Evolutionary conservation across 1,284 basidiomycete genomes (phyloP), one percentile per base, ranked within the genome.

Genomic region (Moesziomyces parantarcticus): DNA sequence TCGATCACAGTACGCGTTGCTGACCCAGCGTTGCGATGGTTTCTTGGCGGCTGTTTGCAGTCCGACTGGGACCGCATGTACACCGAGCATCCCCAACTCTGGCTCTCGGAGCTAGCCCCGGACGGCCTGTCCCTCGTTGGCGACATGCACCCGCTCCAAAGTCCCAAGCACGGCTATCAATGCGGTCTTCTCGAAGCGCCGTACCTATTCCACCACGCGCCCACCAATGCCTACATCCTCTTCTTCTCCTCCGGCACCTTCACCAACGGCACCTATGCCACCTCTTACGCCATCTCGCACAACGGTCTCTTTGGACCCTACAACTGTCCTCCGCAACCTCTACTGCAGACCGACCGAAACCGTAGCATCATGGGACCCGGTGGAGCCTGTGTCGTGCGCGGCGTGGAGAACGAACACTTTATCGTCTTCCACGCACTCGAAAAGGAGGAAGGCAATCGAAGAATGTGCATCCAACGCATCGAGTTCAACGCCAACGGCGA

Each of bases 191-290:
- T 79, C 44, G 75, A 79, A 57, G 76, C 75, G 3, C 77, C 77
- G 1, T 79, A 79, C 57, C 67, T 79, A 26, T 52, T 65, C 44
- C 63, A 71, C 50, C 75, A 77, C 42, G 26, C 46, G 2, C 54
- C 61, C 5, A 68, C 55, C 51, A 55, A 65, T n/a, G 57, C 72
- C 29, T 79, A 79, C 55, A 50, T 69, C 43, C 77, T 77, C 50
- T 79, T 79, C 58, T 79, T 73, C 58, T 75, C 75, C 16, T 63
- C 61, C 3, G 77, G 77, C 22, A 75, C 75, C 3, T 79, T 73
- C 50, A 62, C 62, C 43, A 77, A 75, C 5, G 58, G 59, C 22
- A 61, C 65, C 18, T 79, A 79, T 43, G 77, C 72, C 16, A 79
- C 75, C 5, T 75, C 68, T 1, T 75, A 59, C 41, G 63, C 75